Evolutionary conservation across 305 asterid species (phyloP).

Genomic region (Nicotiana rustica): DNA sequence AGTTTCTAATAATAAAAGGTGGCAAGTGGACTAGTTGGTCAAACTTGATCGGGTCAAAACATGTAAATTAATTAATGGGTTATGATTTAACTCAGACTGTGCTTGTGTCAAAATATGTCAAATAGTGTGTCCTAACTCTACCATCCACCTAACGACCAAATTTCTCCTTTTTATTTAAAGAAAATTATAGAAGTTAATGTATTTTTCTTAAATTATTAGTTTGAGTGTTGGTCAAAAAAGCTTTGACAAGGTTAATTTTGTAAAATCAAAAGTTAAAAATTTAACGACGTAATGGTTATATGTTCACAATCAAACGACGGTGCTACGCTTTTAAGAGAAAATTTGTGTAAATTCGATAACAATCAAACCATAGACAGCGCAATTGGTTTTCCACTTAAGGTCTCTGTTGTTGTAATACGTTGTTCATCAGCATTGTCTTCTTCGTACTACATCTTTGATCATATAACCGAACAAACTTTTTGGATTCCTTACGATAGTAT

Average conservation of each 20-base stretch:
- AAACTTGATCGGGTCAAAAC: neutral
- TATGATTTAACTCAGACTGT: neutral
- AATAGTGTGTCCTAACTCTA: neutral
- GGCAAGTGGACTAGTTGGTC: neutral
- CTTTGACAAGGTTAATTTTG: no score
- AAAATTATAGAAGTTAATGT: neutral
- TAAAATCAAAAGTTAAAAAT: no score
- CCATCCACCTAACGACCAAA: neutral
- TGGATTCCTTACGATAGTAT: conserved; percentile 15
- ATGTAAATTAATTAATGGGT: neutral
- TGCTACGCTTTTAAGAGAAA: neutral
- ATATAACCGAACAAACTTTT: neutral
- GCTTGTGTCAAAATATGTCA: neutral
- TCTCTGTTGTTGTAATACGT: neutral
- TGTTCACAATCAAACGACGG: neutral
- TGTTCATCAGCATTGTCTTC: neutral
- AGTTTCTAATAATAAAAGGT: neutral
- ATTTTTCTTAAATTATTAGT: neutral
- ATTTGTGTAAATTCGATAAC: neutral
- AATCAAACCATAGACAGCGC: neutral
- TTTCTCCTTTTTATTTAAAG: neutral
- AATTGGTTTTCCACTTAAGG: neutral
- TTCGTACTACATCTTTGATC: neutral
- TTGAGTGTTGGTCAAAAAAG: no score
- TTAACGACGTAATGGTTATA: neutral